Conservation (phyloP, 306 rosid genomes). For the Trifolium dubium region DNA sequence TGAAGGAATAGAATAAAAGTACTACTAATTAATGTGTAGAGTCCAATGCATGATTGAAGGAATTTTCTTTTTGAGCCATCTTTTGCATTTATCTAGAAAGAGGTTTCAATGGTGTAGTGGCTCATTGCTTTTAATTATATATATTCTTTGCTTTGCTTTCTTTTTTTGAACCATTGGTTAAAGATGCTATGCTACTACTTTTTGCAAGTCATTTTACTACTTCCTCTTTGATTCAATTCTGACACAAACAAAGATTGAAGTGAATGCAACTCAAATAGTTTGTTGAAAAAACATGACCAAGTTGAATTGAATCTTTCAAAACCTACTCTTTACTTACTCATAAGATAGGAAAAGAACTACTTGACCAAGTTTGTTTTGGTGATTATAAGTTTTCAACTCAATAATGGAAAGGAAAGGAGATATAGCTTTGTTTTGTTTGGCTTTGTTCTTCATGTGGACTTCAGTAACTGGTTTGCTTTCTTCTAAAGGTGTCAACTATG, state of each 20-base stretch:
- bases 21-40: slow-evolving; percentile 35
- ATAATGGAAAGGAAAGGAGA: slow-evolving; percentile 64
- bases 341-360: slow-evolving; percentile 32
- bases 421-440: slow-evolving; percentile 46
- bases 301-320: slow-evolving; percentile 54
- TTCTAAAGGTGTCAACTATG: slow-evolving; percentile 83
- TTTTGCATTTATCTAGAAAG: slow-evolving; percentile 59
- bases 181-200: slow-evolving; percentile 56
- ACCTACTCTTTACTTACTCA: slow-evolving; percentile 49
- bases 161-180: slow-evolving; percentile 53
- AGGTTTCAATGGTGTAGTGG: slow-evolving; percentile 39
- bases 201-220: slow-evolving; percentile 49
- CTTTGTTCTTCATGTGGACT: slow-evolving; percentile 55
- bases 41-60: slow-evolving; percentile 78
- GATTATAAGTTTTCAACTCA: slow-evolving; percentile 25
- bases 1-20: slow-evolving; percentile 43
- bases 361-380: slow-evolving; percentile 34
- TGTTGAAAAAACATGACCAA: slow-evolving; percentile 50
- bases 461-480: slow-evolving; percentile 64
- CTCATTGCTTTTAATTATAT: slow-evolving; percentile 53
- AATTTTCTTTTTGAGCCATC: slow-evolving; percentile 55
- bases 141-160: slow-evolving; percentile 54
- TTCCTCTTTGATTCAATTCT: slow-evolving; percentile 49
- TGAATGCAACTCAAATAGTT: slow-evolving; percentile 45
- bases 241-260: slow-evolving; percentile 54